Conservation (phyloP, 108 stramenopile genomes). For the Asterionellopsis glacialis region DNA sequence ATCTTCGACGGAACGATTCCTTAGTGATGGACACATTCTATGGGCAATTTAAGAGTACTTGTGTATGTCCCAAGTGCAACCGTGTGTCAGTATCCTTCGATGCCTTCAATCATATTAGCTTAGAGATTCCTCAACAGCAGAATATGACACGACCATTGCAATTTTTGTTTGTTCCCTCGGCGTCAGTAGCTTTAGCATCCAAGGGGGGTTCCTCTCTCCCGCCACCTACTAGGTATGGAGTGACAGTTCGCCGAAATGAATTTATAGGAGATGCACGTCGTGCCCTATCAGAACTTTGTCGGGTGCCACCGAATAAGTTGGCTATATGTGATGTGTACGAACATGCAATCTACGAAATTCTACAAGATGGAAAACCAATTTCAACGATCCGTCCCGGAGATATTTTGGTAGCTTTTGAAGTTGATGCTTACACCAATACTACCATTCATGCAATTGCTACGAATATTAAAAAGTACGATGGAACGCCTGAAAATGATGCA, state of each 20-base stretch:
- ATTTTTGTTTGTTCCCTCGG: slow-evolving; percentile 19
- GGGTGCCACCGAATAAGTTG: slow-evolving; percentile 23
- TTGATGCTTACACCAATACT: slow-evolving; percentile 24
- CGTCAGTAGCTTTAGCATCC: background rate
- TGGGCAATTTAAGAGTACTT: slow-evolving; percentile 81
- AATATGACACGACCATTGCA: slow-evolving; percentile 8
- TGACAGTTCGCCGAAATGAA: slow-evolving; percentile 12
- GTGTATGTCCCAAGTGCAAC: slow-evolving; percentile 84
- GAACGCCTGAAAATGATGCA: slow-evolving; percentile 12
- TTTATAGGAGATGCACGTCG: slow-evolving; percentile 22
- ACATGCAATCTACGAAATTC: slow-evolving; percentile 30
- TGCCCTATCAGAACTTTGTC: slow-evolving; percentile 24
- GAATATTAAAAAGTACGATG: slow-evolving; percentile 5
- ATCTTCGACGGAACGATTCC: slow-evolving; percentile 67
- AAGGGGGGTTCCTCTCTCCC: background rate
- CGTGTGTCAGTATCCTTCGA: slow-evolving; percentile 89
- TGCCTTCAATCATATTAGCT: slow-evolving; percentile 76
- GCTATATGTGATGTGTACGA: slow-evolving; percentile 42
- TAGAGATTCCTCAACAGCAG: slow-evolving; percentile 63
- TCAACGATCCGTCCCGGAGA: slow-evolving; percentile 20
- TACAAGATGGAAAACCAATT: slow-evolving; percentile 32
- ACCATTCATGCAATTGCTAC: slow-evolving; percentile 25
- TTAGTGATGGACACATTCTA: slow-evolving; percentile 73
- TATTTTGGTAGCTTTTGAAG: slow-evolving; percentile 50
- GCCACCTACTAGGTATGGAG: slow-evolving; percentile 25